A percentile compares a stretch with the other conserved stretches of the same genome.
phyloP scores from a whole-genome alignment of 352 stramenopile species.

The Hyaloperonospora arabidopsidis region DNA sequence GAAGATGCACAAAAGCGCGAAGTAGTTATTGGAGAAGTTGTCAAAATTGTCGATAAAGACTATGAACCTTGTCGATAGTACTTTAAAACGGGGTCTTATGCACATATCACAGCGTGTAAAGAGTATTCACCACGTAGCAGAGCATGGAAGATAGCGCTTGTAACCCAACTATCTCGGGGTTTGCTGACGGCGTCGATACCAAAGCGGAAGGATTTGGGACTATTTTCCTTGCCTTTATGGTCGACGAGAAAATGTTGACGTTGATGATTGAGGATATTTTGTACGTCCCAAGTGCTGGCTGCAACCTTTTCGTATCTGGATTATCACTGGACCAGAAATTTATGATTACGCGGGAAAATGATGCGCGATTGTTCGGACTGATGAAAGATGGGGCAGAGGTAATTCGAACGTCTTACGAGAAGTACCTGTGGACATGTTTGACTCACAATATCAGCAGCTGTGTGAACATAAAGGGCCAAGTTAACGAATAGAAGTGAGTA shows the following conservation, averaged over 20 bases:
- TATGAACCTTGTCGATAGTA: constrained; percentile 9
- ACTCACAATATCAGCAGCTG: constrained; percentile 7
- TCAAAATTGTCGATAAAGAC: neutral
- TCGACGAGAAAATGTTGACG: constrained; percentile 14
- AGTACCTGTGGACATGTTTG: constrained; percentile 11
- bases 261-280: constrained; percentile 9
- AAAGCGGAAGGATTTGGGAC: constrained; percentile 14
- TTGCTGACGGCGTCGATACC: constrained; percentile 4
- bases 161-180: constrained; percentile 6
- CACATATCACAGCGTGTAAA: constrained; percentile 11
- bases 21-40: neutral
- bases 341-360: constrained; percentile 11
- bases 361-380: constrained; percentile 8
- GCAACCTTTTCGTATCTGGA: constrained; percentile 15
- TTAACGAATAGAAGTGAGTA: constrained; percentile 3
- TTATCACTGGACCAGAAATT: constrained; percentile 10
- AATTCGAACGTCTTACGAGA: neutral
- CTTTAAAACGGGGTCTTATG: constrained; percentile 15
- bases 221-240: constrained; percentile 4
- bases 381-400: constrained; percentile 8
- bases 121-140: constrained; percentile 12
- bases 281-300: constrained; percentile 9
- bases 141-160: constrained; percentile 16
- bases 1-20: constrained; percentile 1
- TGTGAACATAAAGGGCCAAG: neutral